Conservation (phyloP, 331 rosid genomes). For the Phaseolus coccineus region DNA sequence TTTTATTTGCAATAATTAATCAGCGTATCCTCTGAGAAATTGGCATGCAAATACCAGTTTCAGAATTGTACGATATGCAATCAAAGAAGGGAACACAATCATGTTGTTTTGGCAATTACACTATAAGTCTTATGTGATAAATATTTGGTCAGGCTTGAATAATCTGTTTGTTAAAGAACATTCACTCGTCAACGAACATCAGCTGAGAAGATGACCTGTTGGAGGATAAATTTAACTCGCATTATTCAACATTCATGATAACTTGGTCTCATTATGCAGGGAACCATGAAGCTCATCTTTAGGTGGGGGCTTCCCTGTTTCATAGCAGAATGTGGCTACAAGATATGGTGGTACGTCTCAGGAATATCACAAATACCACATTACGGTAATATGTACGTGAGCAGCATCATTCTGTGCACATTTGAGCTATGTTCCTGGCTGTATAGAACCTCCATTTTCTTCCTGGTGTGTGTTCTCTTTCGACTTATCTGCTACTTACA, state of each 20-base stretch:
- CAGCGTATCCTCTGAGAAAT: not conserved
- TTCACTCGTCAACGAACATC: not conserved
- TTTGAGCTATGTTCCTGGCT: constrained; percentile 79
- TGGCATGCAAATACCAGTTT: not conserved
- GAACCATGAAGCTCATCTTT: constrained; percentile 65
- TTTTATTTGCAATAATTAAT: not conserved
- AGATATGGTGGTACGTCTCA: constrained; percentile 88
- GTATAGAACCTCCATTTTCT: constrained; percentile 74
- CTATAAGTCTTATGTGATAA: not conserved
- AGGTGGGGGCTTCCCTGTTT: constrained; percentile 69
- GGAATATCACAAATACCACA: constrained; percentile 72
- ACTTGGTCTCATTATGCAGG: constrained; percentile 54
- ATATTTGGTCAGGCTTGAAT: constrained; percentile 1
- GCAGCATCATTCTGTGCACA: constrained; percentile 56
- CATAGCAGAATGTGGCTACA: constrained; percentile 69
- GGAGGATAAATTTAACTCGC: not conserved
- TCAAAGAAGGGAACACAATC: not conserved
- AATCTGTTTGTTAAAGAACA: constrained; percentile 1
- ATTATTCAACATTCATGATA: not conserved
- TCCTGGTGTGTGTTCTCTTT: constrained; percentile 68
- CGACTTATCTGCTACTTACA: constrained; percentile 69
- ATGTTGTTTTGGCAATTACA: not conserved
- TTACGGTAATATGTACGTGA: constrained; percentile 62
- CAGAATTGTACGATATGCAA: not conserved
- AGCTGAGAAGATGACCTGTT: not conserved